A percentile compares a stretch with the other conserved stretches of the same genome.
phyloP scores from a whole-genome alignment of 108 stramenopile genomes.

The Stephanodiscus minutulus region DNA sequence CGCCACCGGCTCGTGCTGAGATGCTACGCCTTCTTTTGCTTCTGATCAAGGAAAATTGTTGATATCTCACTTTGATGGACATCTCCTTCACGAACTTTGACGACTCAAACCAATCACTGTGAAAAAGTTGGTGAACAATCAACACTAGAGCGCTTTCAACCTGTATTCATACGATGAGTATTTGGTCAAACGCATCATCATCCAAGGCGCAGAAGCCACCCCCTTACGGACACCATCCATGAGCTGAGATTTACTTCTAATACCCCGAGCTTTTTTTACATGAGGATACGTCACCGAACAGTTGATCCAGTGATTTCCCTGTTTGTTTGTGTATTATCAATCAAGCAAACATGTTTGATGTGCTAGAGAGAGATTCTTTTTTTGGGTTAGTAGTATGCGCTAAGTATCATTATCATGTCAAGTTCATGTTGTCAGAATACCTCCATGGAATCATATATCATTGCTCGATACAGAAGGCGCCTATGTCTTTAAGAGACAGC shows the following conservation, averaged over 20 bases:
- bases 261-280: neutral
- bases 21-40: neutral
- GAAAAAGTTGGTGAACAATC: slow-evolving; percentile 18
- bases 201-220: neutral
- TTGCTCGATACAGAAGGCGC: too few species aligned
- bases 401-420: too few species aligned
- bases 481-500: too few species aligned
- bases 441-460: too few species aligned
- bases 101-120: slow-evolving; percentile 20
- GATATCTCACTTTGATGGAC: neutral
- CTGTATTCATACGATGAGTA: slow-evolving; percentile 7
- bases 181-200: neutral
- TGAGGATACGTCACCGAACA: slow-evolving; percentile 12
- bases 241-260: slow-evolving; percentile 10
- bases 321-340: slow-evolving; percentile 30
- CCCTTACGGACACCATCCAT: neutral
- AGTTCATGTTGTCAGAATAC: too few species aligned
- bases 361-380: slow-evolving; percentile 48
- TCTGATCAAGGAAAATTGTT: neutral
- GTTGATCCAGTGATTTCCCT: slow-evolving; percentile 10
- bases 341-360: too few species aligned
- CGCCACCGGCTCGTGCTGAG: slow-evolving; percentile 2
- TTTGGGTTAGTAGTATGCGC: too few species aligned
- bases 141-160: neutral
- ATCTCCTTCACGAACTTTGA: neutral